These are phyloP conservation scores for Torulaspora quercuum DNA, from an alignment of 805 yeast genomes.

Conservation along the genomic window DNA sequence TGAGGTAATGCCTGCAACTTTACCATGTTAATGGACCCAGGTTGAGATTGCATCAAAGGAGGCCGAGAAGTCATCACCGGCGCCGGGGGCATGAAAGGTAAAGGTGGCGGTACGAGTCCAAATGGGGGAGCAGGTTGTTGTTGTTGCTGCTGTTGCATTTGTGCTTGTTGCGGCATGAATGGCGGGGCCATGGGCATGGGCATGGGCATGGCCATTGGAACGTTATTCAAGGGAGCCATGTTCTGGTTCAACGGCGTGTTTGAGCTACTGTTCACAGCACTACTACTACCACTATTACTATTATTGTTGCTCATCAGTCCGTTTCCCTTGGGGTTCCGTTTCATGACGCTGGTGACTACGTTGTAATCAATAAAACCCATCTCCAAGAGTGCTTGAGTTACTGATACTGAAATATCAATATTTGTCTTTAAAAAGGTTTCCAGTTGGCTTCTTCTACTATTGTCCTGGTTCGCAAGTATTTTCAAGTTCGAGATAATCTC, in stretches of 20 bases:
- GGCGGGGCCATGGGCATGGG: slow-evolving; percentile 17
- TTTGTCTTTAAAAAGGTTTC: slow-evolving; percentile 49
- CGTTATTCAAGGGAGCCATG: slow-evolving; percentile 10
- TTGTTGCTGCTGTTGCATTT: slow-evolving; percentile 17
- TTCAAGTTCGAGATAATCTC: slow-evolving; percentile 67
- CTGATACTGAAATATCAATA: slow-evolving; percentile 59
- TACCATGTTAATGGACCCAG: slow-evolving; percentile 46
- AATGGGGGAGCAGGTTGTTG: slow-evolving; percentile 20
- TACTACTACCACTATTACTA: slow-evolving; percentile 15
- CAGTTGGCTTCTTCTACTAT: slow-evolving; percentile 45
- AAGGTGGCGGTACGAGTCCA: slow-evolving; percentile 19
- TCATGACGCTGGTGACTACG: slow-evolving; percentile 56
- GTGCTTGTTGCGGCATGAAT: slow-evolving; percentile 18
- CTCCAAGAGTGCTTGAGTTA: slow-evolving; percentile 68
- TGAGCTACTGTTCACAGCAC: slow-evolving; percentile 15
- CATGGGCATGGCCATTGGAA: slow-evolving; percentile 14
- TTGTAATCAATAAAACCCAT: slow-evolving; percentile 74
- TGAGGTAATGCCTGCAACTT: slow-evolving; percentile 52
- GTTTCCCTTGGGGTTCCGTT: slow-evolving; percentile 19
- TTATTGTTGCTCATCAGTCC: slow-evolving; percentile 18
- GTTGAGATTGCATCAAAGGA: slow-evolving; percentile 16
- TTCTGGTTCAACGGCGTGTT: slow-evolving; percentile 13
- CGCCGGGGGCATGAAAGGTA: slow-evolving; percentile 19
- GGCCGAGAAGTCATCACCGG: slow-evolving; percentile 13
- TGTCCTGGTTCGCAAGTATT: slow-evolving; percentile 49